Evolutionary conservation across 1,139 yeast species (phyloP), one percentile per base, ranked within the genome.

Genomic region (Starmera stellimalicola): DNA sequence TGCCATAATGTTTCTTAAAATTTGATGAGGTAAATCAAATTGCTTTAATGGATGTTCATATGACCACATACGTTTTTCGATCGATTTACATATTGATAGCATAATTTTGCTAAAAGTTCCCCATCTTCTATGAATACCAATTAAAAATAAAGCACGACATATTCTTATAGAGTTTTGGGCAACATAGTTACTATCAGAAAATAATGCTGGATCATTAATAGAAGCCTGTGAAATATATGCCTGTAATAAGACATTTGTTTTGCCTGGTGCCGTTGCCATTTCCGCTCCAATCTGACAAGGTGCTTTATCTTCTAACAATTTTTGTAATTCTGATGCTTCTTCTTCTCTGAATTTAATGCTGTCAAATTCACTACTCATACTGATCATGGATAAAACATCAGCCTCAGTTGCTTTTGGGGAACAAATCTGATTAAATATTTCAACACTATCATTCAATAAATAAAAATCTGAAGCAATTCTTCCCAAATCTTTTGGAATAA

Each of bases 81-180:
- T 74, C 6, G 95, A 77, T 48, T 87, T 85, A 55, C 97, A 91
- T 19, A 88, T 66, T 16, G 82, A 70, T 26, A 88, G 61, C 71
- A 87, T 70, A 20, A 81, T 71, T 39, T 75, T 73, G 45, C 91
- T 72, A 44, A 87, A 76, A 8, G 63, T 57, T 4, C 96, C 96
- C 97, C 97, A 91, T 42, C 93, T 66, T 45, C 97, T 68, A 50
- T 84, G 82, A 30, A 88, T 64, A 26, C 95, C 93, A 42, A 93
- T 75, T 39, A 88, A 60, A 47, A 93, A 87, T 32, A 93, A 62
- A 0, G 98, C 96, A 18, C 98, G 70, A 47, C 94, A 74, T 24
- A 93, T 91, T 63, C 99, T 76, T 1, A 91, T 87, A 2, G 97
- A 72, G 48, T 93, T 93, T 51, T 93, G 98, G 2, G 97, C 96